Conservation (phyloP, 345 rosid genomes). For the Lepidium aucheri region DNA sequence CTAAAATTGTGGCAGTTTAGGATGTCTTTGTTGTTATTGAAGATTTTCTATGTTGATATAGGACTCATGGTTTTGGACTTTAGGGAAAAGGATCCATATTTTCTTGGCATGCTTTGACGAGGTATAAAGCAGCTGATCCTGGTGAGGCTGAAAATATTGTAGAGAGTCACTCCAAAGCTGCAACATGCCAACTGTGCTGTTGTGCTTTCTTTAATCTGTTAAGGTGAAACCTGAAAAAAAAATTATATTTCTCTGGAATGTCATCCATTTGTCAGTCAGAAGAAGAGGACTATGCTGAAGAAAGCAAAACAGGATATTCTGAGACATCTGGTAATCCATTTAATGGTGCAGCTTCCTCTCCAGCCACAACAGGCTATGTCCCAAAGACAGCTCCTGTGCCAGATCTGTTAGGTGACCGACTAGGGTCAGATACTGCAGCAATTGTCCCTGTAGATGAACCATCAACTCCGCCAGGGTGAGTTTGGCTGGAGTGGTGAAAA, state of each 20-base stretch:
- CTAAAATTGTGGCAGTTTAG: not conserved
- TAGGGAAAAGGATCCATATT: not conserved
- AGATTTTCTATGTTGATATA: not conserved
- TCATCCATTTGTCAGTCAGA: not conserved
- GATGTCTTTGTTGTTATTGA: not conserved
- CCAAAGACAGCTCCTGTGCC: constrained; percentile 53
- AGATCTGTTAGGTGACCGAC: constrained; percentile 81
- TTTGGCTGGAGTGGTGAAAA: constrained; percentile 3
- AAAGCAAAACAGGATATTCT: constrained; percentile 51
- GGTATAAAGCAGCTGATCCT: constrained; percentile 87
- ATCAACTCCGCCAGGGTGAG: constrained; percentile 58
- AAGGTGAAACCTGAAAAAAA: constrained; percentile 40
- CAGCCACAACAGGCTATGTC: constrained; percentile 39
- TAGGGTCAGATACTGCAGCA: constrained; percentile 58
- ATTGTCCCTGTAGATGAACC: constrained; percentile 75
- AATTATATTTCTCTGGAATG: constrained; percentile 13
- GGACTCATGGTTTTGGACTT: not conserved
- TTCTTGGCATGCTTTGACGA: constrained; percentile 55
- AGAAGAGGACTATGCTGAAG: constrained; percentile 84
- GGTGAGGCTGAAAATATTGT: constrained; percentile 97
- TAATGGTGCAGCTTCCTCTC: constrained; percentile 52
- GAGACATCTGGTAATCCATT: constrained; percentile 49
- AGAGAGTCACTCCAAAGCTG: constrained; percentile 88
- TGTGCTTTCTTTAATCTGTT: constrained; percentile 95
- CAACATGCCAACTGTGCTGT: constrained; percentile 99